A percentile compares a stretch with the other conserved stretches of the same genome.
Evolutionary conservation across 2,329 filamentous ascomycete species (phyloP).

Genomic region (Cladosporium sp.): DNA sequence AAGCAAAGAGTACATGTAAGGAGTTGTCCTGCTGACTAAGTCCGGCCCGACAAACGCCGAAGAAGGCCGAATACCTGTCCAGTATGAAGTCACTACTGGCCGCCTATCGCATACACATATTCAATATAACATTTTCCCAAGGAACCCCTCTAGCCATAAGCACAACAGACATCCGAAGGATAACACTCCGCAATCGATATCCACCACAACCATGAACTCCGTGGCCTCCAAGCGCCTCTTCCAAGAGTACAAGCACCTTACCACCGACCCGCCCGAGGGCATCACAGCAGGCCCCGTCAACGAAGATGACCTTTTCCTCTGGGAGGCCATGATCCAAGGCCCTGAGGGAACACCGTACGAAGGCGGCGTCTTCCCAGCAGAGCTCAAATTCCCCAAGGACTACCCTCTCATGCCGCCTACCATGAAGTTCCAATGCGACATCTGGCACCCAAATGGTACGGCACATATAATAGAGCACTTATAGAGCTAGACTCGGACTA

Average conservation of each 20-base stretch:
- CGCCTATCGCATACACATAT: not conserved
- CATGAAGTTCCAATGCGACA: slow-evolving; percentile 91
- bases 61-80: not conserved
- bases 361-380: slow-evolving; percentile 91
- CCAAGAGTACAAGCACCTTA: slow-evolving; percentile 92
- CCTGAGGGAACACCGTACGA: slow-evolving; percentile 96
- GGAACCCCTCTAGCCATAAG: not conserved
- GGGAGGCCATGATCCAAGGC: slow-evolving; percentile 95
- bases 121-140: not conserved
- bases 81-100: not conserved
- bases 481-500: not conserved
- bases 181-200: not conserved
- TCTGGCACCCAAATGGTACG: slow-evolving; percentile 95
- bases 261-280: slow-evolving; percentile 93
- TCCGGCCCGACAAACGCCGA: not conserved
- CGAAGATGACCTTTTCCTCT: slow-evolving; percentile 93
- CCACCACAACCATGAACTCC: slow-evolving; percentile 35
- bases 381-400: slow-evolving; percentile 92
- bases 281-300: slow-evolving; percentile 91
- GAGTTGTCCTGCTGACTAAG: not conserved
- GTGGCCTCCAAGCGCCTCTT: slow-evolving; percentile 77
- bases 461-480: not conserved
- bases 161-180: not conserved
- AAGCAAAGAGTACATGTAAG: not conserved
- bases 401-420: slow-evolving; percentile 95